Percentiles rank a stretch among this genome's conserved stretches.
These are phyloP conservation scores for Fraxinus nigra DNA, from an alignment of 305 asterid genomes.

Conservation along the genomic window DNA sequence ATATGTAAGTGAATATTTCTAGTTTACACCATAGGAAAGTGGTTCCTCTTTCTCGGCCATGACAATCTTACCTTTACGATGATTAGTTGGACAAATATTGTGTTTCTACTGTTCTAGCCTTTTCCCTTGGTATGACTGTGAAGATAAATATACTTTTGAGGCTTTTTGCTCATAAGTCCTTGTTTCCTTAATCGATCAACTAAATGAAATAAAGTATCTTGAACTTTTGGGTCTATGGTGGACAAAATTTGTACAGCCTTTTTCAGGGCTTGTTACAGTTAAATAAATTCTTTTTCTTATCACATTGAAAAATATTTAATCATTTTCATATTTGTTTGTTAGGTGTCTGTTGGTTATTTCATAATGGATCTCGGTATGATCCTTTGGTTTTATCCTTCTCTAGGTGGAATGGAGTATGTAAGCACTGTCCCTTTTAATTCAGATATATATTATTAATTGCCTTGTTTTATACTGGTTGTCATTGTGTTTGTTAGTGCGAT, in stretches of 20 bases:
- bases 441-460: slow-evolving; percentile 1
- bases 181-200: background rate
- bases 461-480: background rate
- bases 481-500: background rate
- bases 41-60: background rate
- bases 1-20: background rate
- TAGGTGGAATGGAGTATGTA: slow-evolving; percentile 89
- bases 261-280: background rate
- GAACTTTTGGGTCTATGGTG: background rate
- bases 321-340: slow-evolving; percentile 23
- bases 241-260: background rate
- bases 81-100: background rate
- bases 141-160: background rate
- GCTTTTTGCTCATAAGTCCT: background rate
- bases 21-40: background rate
- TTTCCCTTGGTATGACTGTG: background rate
- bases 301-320: background rate
- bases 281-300: background rate
- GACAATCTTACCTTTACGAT: background rate
- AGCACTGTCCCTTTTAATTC: slow-evolving; percentile 35
- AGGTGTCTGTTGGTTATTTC: slow-evolving; percentile 81
- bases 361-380: slow-evolving; percentile 75
- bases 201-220: background rate
- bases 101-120: background rate
- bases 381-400: slow-evolving; percentile 72